phyloP scores from a whole-genome alignment of 1,139 yeast species.

The Geotrichum klebahnii region DNA sequence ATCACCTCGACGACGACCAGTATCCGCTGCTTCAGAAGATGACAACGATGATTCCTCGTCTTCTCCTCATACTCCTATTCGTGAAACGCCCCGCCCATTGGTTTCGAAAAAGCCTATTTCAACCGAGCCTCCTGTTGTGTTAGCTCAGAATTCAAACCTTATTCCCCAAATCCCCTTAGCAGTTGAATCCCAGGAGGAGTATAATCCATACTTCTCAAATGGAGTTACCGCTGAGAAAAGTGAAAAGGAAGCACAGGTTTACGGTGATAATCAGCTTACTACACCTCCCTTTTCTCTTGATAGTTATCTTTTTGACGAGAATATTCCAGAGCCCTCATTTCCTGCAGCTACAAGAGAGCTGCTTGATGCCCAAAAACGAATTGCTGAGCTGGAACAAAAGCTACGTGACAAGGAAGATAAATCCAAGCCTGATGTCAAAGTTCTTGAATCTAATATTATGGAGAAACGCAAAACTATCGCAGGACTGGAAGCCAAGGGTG shows the following conservation, averaged over 20 bases:
- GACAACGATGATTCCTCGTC: conserved; percentile 19
- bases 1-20: conserved; percentile 19
- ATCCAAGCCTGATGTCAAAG: conserved; percentile 18
- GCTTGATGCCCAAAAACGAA: conserved; percentile 33
- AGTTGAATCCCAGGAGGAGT: conserved; percentile 6
- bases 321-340: conserved; percentile 8
- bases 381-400: conserved; percentile 36
- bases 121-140: conserved; percentile 5
- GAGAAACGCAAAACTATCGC: conserved; percentile 39
- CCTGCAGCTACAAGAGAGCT: conserved; percentile 28
- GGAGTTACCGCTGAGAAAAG: conserved; percentile 17
- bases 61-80: conserved; percentile 19
- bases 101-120: background rate
- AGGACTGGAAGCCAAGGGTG: conserved; percentile 37
- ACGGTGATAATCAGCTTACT: conserved; percentile 8
- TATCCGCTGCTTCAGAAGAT: background rate
- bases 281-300: conserved; percentile 19
- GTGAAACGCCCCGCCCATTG: background rate
- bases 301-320: conserved; percentile 13
- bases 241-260: conserved; percentile 22
- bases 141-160: background rate
- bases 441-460: conserved; percentile 31
- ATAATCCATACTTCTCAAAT: conserved; percentile 14
- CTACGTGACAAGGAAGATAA: conserved; percentile 26
- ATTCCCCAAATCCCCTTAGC: conserved; percentile 15